Percentiles rank a stretch among this genome's conserved stretches.
Conservation (phyloP, 768 basidiomycete genomes). For the Boletus rubropictus region DNA sequence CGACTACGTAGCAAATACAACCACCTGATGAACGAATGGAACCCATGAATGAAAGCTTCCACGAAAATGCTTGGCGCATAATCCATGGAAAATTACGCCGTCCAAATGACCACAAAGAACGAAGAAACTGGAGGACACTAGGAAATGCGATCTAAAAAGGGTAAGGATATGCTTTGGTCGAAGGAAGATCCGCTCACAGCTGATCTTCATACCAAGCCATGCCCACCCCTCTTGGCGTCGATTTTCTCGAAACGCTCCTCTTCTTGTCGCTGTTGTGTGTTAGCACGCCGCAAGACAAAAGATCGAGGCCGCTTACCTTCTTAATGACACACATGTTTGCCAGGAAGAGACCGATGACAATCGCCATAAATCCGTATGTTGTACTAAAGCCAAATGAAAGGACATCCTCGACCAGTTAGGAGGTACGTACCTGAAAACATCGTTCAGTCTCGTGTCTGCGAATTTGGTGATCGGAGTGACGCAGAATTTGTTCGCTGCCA, state of each 20-base stretch:
- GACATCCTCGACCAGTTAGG: neutral
- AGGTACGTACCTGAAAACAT: slow-evolving; percentile 70
- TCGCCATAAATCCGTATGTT: slow-evolving; percentile 79
- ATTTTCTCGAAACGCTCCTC: slow-evolving; percentile 84
- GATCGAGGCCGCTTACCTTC: slow-evolving; percentile 38
- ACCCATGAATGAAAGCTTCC: neutral
- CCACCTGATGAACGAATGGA: no score
- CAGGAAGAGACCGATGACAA: slow-evolving; percentile 69
- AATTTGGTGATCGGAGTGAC: slow-evolving; percentile 61
- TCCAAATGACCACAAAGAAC: neutral
- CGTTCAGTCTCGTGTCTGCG: slow-evolving; percentile 70
- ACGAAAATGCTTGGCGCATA: slow-evolving; percentile 1
- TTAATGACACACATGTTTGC: slow-evolving; percentile 85
- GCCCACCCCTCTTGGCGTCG: slow-evolving; percentile 81
- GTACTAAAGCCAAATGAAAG: slow-evolving; percentile 33
- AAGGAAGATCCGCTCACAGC: neutral
- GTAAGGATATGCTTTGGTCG: neutral
- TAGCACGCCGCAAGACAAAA: neutral
- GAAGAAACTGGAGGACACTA: neutral
- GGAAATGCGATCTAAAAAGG: no score
- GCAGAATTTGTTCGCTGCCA: slow-evolving; percentile 51
- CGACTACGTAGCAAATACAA: slow-evolving; percentile 3
- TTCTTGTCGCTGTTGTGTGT: slow-evolving; percentile 57
- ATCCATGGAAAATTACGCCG: neutral
- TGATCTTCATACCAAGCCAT: slow-evolving; percentile 67